Evolutionary conservation across 345 rosid genomes (phyloP), one percentile per base, ranked within the genome.

Genomic region (Lepidium africanum): DNA sequence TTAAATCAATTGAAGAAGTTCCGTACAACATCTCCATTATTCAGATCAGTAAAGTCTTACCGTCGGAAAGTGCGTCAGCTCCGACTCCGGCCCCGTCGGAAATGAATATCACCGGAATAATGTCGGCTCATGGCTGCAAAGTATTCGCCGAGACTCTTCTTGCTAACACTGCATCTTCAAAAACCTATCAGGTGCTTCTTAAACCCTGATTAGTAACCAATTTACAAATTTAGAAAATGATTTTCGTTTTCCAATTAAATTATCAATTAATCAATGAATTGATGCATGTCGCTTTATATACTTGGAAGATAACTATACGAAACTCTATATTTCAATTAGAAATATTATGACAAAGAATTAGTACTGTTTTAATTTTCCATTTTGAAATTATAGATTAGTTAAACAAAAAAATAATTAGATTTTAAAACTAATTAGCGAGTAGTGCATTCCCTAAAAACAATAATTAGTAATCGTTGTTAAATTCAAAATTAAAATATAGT

Each of bases 91-190:
- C 74, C 15, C 96, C 97, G 15, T 69, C 83, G 37, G 74, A 77
- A 77, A 63, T 86, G 78, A 95, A 87, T 42, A 12, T 95, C 55
- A 91, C 97, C 16, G 82, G 71, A 15, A 76, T 87, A 58, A 95
- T 95, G 97, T 84, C 94, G 33, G 87, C 85, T 52, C 97, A 95
- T 57, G 97, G 97, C 5, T 95, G 99, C 59, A 86, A 85, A 80
- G 85, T 83, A 25, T 95, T 95, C 59, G 96, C 99, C 12, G 91
- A 86, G 57, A 77, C 92, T 32, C 74, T 94, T 55, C 23, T 82
- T 50, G 72, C 85, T 15, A 86, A 85, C 65, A 77, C 74, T 8
- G 91, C 79, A 17, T 90, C 97, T 50, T 60, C 83, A 7, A 77
- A 81, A 51, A 84, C 90, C 1, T 91, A 81, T 38, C 82, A 88